A percentile compares a stretch with the other conserved stretches of the same genome.
Conservation (phyloP, 805 yeast genomes). For the Starmera dryadoides region DNA sequence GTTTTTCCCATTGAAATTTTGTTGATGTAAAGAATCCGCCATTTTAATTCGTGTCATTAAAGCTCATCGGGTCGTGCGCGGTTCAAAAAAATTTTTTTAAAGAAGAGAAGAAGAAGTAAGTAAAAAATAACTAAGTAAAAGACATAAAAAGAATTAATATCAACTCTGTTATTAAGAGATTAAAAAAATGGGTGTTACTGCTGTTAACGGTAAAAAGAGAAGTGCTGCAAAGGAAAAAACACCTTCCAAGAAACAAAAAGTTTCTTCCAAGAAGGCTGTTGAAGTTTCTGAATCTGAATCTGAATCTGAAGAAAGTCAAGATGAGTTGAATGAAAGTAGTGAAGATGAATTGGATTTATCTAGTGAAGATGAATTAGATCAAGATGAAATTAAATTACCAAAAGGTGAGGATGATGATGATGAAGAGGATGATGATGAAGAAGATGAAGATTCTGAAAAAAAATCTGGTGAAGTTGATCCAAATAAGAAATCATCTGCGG, state of each 20-base stretch:
- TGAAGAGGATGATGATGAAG: conserved; percentile 18
- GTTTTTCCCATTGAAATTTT: no score
- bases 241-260: conserved; percentile 13
- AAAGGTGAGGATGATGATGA: conserved; percentile 21
- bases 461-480: conserved; percentile 24
- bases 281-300: conserved; percentile 21
- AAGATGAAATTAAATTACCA: conserved; percentile 20
- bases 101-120: background rate
- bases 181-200: conserved; percentile 11
- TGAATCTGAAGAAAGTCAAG: conserved; percentile 2
- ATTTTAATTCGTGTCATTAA: conserved; percentile 2
- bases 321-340: conserved; percentile 14
- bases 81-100: conserved; percentile 3
- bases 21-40: no score
- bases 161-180: background rate
- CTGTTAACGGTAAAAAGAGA: conserved; percentile 12
- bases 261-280: conserved; percentile 14
- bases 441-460: conserved; percentile 16
- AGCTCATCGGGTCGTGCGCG: conserved; percentile 2
- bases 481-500: conserved; percentile 41
- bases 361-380: conserved; percentile 23
- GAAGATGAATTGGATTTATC: conserved; percentile 15
- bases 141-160: no score
- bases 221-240: conserved; percentile 3
- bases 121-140: no score